Base-by-base conservation (phyloP, 768 basidiomycete species). In the Leccinum pellstonianum region DNA sequence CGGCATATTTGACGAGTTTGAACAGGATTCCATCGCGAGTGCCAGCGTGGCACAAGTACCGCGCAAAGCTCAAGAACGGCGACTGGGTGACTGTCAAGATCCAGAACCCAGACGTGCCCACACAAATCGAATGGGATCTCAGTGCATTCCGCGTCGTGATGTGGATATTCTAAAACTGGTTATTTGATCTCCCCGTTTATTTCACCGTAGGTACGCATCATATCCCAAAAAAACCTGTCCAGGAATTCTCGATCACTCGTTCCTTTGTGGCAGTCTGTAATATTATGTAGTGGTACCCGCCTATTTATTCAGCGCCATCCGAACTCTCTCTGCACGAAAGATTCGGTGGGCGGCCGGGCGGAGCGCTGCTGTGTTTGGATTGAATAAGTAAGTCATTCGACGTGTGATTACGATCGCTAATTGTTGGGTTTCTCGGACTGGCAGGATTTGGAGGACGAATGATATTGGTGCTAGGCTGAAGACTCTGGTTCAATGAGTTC, bases 11-110 rank as follows among this genome's bases (percentile, higher is more conserved):
- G 86, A 86, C 37, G 76, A 81, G 10, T 96, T 97, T 60, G 90
- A 93, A 56, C 80, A 86, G 61, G 69, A 81, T 3, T 87, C 95
- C 0, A 77, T 91, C 1, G 95, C 95, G 0, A 92, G 90, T 61
- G 95, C 95, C 2, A 92, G 90, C 65, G 89, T 98, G 58, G 95
- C 95, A 0, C 95, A 97, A 70, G 95, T 97, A 0, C 95, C 81
- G 82, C 49, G 95, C 95, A 5, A 77, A 73, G n/a, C 69, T 87
- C 46, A 80, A 76, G 63, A 71, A 59, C 19, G 76, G 73, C 33
- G 77, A 82, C 33, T 77, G 81, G 83, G 93, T 98, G 2, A 94
- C 94, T 0, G 95, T 98, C 61, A 98, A 98, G 76, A 80, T 92
- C 21, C 93, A 97, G 77, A 96, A 95, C 66, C 93, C 93, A 3